Conservation (phyloP, 2,329 filamentous ascomycete species). For the Fusarium sp. region DNA sequence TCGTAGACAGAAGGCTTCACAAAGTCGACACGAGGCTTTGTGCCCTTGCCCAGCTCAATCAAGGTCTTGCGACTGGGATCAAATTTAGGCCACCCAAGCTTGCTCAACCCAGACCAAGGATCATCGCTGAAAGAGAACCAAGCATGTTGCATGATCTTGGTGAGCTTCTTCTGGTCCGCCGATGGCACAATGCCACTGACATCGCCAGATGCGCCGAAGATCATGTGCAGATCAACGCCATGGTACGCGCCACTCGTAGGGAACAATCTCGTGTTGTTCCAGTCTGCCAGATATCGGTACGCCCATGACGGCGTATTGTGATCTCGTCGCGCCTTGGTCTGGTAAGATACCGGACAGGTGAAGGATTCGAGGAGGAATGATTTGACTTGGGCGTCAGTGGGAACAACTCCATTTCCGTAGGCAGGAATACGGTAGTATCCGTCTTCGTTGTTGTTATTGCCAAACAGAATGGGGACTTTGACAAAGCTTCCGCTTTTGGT, state of each 20-base stretch:
- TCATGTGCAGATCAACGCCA: constrained; percentile 59
- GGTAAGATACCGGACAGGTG: constrained; percentile 56
- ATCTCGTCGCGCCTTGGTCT: constrained; percentile 49
- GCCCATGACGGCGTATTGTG: constrained; percentile 54
- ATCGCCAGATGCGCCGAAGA: constrained; percentile 55
- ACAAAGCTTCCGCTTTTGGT: constrained; percentile 52
- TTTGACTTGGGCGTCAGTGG: constrained; percentile 51
- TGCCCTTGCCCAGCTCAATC: constrained; percentile 25
- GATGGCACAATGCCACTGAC: constrained; percentile 52
- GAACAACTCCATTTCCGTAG: constrained; percentile 51
- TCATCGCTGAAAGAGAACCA: constrained; percentile 55
- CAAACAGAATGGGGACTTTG: constrained; percentile 54
- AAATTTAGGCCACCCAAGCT: constrained; percentile 42
- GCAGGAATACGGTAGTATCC: constrained; percentile 59
- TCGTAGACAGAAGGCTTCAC: constrained; percentile 25
- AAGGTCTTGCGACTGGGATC: constrained; percentile 22
- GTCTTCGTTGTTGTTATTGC: constrained; percentile 58
- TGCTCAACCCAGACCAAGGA: constrained; percentile 48
- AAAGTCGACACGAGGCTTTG: constrained; percentile 9
- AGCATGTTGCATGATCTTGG: constrained; percentile 51
- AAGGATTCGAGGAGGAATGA: constrained; percentile 57
- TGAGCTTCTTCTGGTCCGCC: constrained; percentile 46
- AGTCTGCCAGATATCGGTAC: constrained; percentile 61
- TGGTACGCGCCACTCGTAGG: constrained; percentile 60
- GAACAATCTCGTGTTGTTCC: constrained; percentile 59